Evolutionary conservation across 1,284 basidiomycete genomes (phyloP).

Genomic region (Apiotrichum veenhuisii): DNA sequence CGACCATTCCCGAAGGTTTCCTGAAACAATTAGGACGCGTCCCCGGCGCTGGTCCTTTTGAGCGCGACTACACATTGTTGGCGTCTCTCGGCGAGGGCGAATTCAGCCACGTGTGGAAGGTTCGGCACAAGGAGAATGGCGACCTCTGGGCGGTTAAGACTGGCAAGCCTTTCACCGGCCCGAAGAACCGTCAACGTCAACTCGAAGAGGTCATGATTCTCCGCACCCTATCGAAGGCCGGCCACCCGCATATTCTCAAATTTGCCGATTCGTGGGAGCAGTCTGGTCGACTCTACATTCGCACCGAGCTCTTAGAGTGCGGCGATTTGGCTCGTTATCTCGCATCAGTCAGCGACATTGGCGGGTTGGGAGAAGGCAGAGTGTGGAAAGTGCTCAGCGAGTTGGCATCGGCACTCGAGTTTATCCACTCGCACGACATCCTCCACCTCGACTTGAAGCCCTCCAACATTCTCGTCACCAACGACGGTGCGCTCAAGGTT

Average conservation of each 20-base stretch:
- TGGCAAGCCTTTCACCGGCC: slow-evolving; percentile 84
- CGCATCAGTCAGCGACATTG: slow-evolving; percentile 79
- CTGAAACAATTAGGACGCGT: slow-evolving; percentile 5
- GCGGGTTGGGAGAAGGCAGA: slow-evolving; percentile 80
- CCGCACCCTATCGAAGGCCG: slow-evolving; percentile 60
- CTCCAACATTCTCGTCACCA: slow-evolving; percentile 88
- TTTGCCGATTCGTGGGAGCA: slow-evolving; percentile 97
- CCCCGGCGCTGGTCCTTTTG: slow-evolving; percentile 30
- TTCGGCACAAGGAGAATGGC: slow-evolving; percentile 61
- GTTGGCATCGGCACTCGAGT: slow-evolving; percentile 69
- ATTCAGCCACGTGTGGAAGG: slow-evolving; percentile 91
- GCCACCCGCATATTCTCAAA: slow-evolving; percentile 73
- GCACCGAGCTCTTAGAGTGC: slow-evolving; percentile 85
- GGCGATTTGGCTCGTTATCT: slow-evolving; percentile 89
- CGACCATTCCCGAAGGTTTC: slow-evolving; percentile 9
- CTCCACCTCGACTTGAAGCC: slow-evolving; percentile 97
- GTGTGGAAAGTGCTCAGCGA: slow-evolving; percentile 95
- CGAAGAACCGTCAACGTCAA: slow-evolving; percentile 70
- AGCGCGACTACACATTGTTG: slow-evolving; percentile 63
- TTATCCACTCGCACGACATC: slow-evolving; percentile 80
- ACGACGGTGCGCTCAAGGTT: slow-evolving; percentile 84
- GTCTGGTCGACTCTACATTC: slow-evolving; percentile 77
- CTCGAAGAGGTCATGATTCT: slow-evolving; percentile 92
- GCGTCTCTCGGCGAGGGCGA: slow-evolving; percentile 84
- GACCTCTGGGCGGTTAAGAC: slow-evolving; percentile 85